Evolutionary conservation across 441 rosid species (phyloP), one percentile per base, ranked within the genome.

Genomic region (Bocquillonia castaneifolia): DNA sequence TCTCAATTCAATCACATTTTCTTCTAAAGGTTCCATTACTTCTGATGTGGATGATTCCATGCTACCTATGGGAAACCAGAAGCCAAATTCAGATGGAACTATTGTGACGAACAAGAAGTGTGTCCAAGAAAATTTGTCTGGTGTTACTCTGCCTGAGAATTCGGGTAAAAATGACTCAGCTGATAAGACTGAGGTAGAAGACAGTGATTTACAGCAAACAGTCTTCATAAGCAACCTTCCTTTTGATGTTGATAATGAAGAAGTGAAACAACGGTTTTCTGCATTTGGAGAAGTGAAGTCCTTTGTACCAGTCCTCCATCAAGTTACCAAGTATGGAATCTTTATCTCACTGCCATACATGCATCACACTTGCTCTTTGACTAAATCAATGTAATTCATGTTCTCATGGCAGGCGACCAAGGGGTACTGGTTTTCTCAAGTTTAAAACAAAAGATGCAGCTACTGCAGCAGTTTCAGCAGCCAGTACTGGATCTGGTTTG

Each of bases 391-490:
- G 36, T 36, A 64, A 70, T 60, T 48, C 59, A 62, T 59, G 13
- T 79, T 62, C 59, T 53, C 45, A 51, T 84, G 81, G 69, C 91
- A 93, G 97, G 82, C 82, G 97, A 74, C 96, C 97, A 2, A 82
- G 72, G 73, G 99, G 99, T 56, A 88, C 95, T 15, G 99, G 92
- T 65, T 89, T 93, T 75, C 92, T 93, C 80, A 90, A 85, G 81
- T 93, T 93, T 73, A 86, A 85, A 81, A 76, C 85, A 63, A 44
- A 42, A 73, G 99, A 91, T 62, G 91, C 91, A 47, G 89, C 85
- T 55, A 53, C 47, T 72, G 92, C 91, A 56, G 96, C 96, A 44
- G 82, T 87, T 71, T 75, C 91, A 57, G 97, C 93, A 56, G 92
- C 93, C 44, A 81, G 70, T 67, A 63, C 69, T 67, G 77, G 81